Base-by-base conservation (phyloP, 371 early-diverging fungal genomes). In the Smittium culicis region DNA sequence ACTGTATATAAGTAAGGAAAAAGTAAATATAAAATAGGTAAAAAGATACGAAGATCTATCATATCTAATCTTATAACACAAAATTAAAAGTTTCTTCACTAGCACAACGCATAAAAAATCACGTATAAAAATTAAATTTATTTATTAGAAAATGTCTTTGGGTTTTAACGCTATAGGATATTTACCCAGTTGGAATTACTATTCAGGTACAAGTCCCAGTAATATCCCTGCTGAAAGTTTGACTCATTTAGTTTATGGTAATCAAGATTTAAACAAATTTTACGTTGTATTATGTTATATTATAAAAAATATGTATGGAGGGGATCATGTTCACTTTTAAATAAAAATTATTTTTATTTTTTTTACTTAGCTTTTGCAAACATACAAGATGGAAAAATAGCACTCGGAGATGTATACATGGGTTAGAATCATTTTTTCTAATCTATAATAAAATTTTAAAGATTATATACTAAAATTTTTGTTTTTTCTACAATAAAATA, bases 241-340 rank as follows among this genome's bases (percentile, higher is more conserved):
- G 57, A 20, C 57, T 57, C 57, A 57, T 57, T 57, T 57, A 27
- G 14, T n/a, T 20, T 57, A 57, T 57, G 57, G 45, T 45, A 45
- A 45, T 45, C 5, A 45, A 45, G 5, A 45, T 45, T 11, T 11
- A 45, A 45, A 5, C 11, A 5, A 45, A 11, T 45, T 45, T 11
- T 45, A 20, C 45, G 20, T 45, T 45, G 5, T 45, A 11, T 45
- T 45, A 11, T 11, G 45, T 11, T 20, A 45, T 11, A 11, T 45
- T 45, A 5, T 45, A 11, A 45, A 11, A 45, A 45, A 20, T 45
- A 11, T 45, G 20, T 45, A 5, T 45, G 20, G 20, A 11, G 20
- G 5, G 20, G 20, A 45, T n/a, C n/a, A n/a, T n/a, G n/a, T n/a
- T n/a, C n/a, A n/a, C n/a, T n/a, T n/a, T n/a, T n/a, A n/a, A n/a